Base-by-base conservation (phyloP, 1,284 basidiomycete species). In the Veloporphyrellus conicus region DNA sequence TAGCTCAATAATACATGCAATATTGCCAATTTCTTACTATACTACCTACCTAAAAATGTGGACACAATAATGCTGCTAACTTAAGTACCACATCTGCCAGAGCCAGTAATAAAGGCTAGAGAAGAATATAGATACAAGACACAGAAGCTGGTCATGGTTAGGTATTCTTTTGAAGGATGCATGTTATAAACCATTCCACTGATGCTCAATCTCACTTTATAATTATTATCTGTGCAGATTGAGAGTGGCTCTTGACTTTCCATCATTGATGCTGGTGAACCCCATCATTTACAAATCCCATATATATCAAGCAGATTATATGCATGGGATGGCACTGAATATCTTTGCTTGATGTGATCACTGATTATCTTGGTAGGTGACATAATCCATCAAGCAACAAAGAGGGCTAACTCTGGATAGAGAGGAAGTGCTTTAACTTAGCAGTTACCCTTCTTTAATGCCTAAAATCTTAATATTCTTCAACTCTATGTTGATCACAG, bases 141-240 rank as follows among this genome's bases (percentile, higher is more conserved):
- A 19, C 75, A 81, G 15, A 76, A 59, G 11, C 59, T 90, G 4
- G 68, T 93, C 19, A 79, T 74, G 1, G 66, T 92, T 3, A 92
- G 90, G 0, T 91, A 96, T 63, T 93, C 90, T 0, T 83, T 87
- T 49, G 88, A 90, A 22, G 90, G 86, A 2, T 84, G 81, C 53
- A 78, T 79, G 3, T 72, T 77, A 85, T 88, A 60, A 62, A 81
- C 68, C 25, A 11, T 39, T 33, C 27, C 9, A 12, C 5, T n/a
- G 4, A 12, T 14, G 7, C 15, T 22, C 18, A 25, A 32, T 15
- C 29, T 32, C 20, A 12, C 3, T 28, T 25, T n/a, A 33, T 45
- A 19, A 46, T 36, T 33, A 20, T 19, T 12, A 25, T 7, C 19
- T 19, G 4, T 11, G 3, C 57, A 84, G 82, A 34, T 62, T 73